A percentile compares a stretch with the other conserved stretches of the same genome.
phyloP scores from a whole-genome alignment of 1,284 basidiomycete species.

The Sporisorium exsertum region DNA sequence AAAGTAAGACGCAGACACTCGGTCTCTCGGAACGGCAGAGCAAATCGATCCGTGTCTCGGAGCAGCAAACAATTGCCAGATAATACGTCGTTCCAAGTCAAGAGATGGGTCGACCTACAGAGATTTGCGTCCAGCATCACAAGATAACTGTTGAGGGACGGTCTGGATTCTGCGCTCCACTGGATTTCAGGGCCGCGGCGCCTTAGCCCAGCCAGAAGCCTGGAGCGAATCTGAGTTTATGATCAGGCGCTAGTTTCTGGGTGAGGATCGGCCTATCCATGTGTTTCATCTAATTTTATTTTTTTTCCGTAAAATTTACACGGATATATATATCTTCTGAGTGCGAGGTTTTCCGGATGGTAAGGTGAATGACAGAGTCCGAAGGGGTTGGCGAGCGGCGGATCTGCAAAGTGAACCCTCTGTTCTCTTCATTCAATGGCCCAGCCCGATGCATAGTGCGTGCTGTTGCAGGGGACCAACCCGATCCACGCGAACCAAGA shows the following conservation, averaged over 20 bases:
- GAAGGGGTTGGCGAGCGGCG: background rate
- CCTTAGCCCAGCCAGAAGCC: background rate
- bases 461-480: background rate
- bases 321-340: background rate
- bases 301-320: background rate
- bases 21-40: background rate
- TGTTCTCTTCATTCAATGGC: background rate
- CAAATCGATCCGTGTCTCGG: conserved; percentile 1
- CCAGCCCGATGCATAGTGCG: background rate
- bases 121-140: too few relatives aligned
- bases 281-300: background rate
- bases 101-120: background rate
- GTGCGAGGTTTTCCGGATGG: background rate
- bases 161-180: background rate
- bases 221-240: too few relatives aligned
- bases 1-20: background rate
- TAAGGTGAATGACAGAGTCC: background rate
- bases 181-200: too few relatives aligned
- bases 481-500: background rate
- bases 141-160: background rate
- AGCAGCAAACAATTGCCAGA: background rate
- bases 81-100: background rate
- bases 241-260: too few relatives aligned
- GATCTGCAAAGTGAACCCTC: background rate
- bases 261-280: background rate